phyloP scores from a whole-genome alignment of 176 grass and related monocot genomes.

The Oryza glumipatula region DNA sequence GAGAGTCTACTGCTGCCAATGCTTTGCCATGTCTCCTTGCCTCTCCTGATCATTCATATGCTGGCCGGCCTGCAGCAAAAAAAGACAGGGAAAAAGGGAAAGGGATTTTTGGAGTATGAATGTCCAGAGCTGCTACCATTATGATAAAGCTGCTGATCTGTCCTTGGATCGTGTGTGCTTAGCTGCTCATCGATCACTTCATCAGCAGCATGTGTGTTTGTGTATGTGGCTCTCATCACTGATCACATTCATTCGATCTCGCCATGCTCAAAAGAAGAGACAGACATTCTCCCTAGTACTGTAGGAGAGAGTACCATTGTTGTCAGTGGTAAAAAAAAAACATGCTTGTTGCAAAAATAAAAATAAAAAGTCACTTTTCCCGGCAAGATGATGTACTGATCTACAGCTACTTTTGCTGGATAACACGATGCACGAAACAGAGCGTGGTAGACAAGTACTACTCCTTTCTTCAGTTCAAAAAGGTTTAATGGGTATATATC shows the following conservation, averaged over 20 bases:
- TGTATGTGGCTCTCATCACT: background rate
- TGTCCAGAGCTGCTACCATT: background rate
- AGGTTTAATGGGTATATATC: background rate
- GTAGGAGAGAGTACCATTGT: background rate
- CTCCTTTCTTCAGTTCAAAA: background rate
- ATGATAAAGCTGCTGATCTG: conserved; percentile 4
- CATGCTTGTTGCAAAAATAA: conserved; percentile 11
- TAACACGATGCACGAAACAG: background rate
- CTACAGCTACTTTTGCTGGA: background rate
- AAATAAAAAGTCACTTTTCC: conserved; percentile 39
- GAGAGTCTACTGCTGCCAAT: background rate
- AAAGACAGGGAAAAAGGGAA: background rate
- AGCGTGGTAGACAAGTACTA: background rate
- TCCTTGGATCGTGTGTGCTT: conserved; percentile 42
- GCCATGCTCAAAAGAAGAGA: conserved; percentile 14
- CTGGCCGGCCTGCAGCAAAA: background rate
- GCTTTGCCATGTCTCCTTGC: background rate
- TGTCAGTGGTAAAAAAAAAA: conserved; percentile 36
- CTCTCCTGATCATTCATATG: background rate
- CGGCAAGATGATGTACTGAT: background rate
- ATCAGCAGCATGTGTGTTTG: background rate
- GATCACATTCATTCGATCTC: background rate
- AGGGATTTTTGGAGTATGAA: conserved; percentile 20
- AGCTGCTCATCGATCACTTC: background rate
- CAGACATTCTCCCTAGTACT: background rate